Evolutionary conservation across 2,329 filamentous ascomycete species (phyloP).

Genomic region (Paecilomyces dactylethromorphus): DNA sequence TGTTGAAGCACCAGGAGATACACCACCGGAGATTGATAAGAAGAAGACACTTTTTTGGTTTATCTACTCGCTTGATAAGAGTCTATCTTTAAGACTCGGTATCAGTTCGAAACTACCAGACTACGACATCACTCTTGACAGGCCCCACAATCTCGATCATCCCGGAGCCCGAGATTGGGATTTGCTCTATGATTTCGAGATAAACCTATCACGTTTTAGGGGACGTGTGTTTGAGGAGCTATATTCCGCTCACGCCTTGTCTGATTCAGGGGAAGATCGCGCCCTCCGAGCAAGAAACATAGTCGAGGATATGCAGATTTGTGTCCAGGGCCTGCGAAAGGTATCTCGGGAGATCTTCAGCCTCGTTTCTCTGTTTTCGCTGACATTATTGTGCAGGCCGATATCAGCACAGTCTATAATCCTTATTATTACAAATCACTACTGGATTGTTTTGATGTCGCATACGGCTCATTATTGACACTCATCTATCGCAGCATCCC

Average conservation of each 20-base stretch:
- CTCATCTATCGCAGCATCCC: constrained; percentile 37
- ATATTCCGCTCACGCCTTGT: constrained; percentile 37
- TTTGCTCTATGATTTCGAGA: constrained; percentile 48
- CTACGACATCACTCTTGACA: constrained; percentile 51
- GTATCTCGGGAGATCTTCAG: too few species aligned
- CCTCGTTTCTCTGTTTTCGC: too few species aligned
- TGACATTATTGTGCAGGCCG: constrained; percentile 5
- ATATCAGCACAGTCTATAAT: constrained; percentile 10
- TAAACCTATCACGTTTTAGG: constrained; percentile 50
- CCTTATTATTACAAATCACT: constrained; percentile 17
- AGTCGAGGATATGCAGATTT: constrained; percentile 6
- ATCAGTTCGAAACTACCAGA: constrained; percentile 53
- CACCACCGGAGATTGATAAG: constrained; percentile 10
- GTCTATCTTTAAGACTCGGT: constrained; percentile 53
- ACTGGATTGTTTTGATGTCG: constrained; percentile 25
- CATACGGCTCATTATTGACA: constrained; percentile 29
- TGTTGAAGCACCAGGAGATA: constrained; percentile 20
- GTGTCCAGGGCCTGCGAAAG: constrained; percentile 5
- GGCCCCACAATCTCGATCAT: constrained; percentile 1
- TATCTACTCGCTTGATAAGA: constrained; percentile 54
- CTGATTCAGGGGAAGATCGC: constrained; percentile 18
- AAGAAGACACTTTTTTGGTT: constrained; percentile 51
- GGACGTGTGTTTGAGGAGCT: constrained; percentile 54
- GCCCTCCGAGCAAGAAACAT: constrained; percentile 13
- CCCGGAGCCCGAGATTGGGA: constrained; percentile 30